These are phyloP conservation scores for Linaria vulgaris DNA, from an alignment of 257 asterid species.

Conservation along the genomic window DNA sequence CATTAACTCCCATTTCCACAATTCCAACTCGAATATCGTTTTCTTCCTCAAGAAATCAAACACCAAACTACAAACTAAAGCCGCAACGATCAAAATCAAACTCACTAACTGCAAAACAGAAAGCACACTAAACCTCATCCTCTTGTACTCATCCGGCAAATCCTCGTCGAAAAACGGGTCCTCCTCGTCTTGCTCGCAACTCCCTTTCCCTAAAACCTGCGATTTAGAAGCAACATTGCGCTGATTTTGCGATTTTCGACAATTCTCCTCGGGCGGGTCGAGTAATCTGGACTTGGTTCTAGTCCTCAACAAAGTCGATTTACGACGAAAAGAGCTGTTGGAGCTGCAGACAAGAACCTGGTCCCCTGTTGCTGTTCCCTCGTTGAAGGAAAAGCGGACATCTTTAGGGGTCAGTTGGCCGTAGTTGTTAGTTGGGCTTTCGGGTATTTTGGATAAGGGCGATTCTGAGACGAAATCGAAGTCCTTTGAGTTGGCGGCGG, in stretches of 20 bases:
- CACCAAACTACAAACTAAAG: slow-evolving; percentile 42
- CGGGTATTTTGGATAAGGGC: slow-evolving; percentile 50
- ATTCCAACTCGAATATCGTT: slow-evolving; percentile 31
- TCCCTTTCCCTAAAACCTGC: slow-evolving; percentile 31
- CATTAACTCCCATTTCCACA: slow-evolving; percentile 64
- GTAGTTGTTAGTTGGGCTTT: slow-evolving; percentile 40
- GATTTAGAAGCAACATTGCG: slow-evolving; percentile 36
- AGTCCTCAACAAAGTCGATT: slow-evolving; percentile 33
- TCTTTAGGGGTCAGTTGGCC: slow-evolving; percentile 46
- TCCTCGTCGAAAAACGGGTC: slow-evolving; percentile 61
- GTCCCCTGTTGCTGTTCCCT: slow-evolving; percentile 45
- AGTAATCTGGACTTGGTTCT: slow-evolving; percentile 40
- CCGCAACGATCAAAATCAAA: slow-evolving; percentile 41
- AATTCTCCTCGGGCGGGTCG: slow-evolving; percentile 46
- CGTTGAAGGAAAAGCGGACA: slow-evolving; percentile 53
- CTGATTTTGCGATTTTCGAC: slow-evolving; percentile 33
- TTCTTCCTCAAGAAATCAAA: slow-evolving; percentile 26
- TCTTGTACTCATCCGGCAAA: slow-evolving; percentile 50
- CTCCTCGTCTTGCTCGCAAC: slow-evolving; percentile 52
- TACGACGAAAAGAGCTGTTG: slow-evolving; percentile 38
- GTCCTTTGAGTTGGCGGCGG: slow-evolving; percentile 44
- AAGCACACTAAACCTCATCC: slow-evolving; percentile 36
- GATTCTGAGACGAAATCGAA: slow-evolving; percentile 48
- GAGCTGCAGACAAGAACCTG: slow-evolving; percentile 44
- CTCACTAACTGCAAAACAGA: slow-evolving; percentile 45